Conservation (phyloP, 306 rosid species). For the Hippophae rhamnoides region DNA sequence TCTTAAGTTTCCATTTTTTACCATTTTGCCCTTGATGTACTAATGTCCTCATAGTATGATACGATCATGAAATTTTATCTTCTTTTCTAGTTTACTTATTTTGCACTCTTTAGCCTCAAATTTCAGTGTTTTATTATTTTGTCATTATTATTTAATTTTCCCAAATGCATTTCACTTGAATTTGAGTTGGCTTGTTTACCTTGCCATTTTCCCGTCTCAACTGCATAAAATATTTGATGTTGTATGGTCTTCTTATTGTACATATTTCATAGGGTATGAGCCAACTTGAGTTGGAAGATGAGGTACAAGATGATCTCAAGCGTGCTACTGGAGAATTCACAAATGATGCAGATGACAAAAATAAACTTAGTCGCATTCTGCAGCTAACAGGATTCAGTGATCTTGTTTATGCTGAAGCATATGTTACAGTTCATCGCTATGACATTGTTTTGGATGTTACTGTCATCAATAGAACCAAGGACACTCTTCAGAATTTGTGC, state of each 20-base stretch:
- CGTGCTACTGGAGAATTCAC: slow-evolving; percentile 79
- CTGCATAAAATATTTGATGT: too few species aligned
- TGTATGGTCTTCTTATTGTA: neutral
- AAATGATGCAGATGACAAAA: slow-evolving; percentile 56
- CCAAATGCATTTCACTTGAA: too few species aligned
- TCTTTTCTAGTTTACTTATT: too few species aligned
- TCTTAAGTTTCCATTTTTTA: too few species aligned
- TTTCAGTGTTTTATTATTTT: too few species aligned
- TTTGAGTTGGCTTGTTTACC: too few species aligned
- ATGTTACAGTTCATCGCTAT: slow-evolving; percentile 68
- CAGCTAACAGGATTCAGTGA: slow-evolving; percentile 82
- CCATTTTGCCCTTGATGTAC: too few species aligned
- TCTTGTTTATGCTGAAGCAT: slow-evolving; percentile 74
- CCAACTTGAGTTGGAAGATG: slow-evolving; percentile 75
- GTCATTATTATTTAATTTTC: too few species aligned
- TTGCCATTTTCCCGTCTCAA: too few species aligned
- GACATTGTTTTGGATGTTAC: slow-evolving; percentile 74
- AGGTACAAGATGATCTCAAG: slow-evolving; percentile 69
- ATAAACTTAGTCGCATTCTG: slow-evolving; percentile 65
- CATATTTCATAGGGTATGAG: slow-evolving; percentile 52
- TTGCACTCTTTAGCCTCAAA: too few species aligned
- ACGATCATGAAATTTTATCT: too few species aligned
- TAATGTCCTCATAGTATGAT: too few species aligned
- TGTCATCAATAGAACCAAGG: slow-evolving; percentile 68
- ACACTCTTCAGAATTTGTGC: slow-evolving; percentile 69